Conservation (phyloP, 345 rosid genomes). For the Arabidopsis thaliana region DNA sequence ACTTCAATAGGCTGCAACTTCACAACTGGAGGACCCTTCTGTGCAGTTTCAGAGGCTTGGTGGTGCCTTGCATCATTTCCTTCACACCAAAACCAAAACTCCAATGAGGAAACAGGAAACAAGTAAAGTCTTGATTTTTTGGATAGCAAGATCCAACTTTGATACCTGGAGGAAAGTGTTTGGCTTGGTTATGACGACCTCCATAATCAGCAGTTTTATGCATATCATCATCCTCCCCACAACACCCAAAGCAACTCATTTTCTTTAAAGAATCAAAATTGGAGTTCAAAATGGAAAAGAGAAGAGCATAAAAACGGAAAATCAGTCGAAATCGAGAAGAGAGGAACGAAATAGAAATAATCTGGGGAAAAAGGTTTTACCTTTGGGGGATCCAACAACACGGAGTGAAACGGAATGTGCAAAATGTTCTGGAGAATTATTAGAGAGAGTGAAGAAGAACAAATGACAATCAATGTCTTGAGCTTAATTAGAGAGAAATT, state of each 20-base stretch:
- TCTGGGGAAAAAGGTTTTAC: too few species aligned
- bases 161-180: constrained; percentile 69
- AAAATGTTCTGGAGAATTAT: too few species aligned
- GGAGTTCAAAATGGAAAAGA: not conserved
- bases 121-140: not conserved
- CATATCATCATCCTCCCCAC: constrained; percentile 69
- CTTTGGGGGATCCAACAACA: too few species aligned
- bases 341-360: too few species aligned
- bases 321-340: too few species aligned
- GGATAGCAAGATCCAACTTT: not conserved
- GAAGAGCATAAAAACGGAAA: too few species aligned
- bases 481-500: too few species aligned
- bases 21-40: constrained; percentile 58
- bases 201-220: constrained; percentile 72
- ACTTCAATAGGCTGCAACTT: constrained; percentile 80
- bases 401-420: too few species aligned
- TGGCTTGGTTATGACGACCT: constrained; percentile 60
- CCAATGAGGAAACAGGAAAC: not conserved
- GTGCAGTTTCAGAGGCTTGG: constrained; percentile 57
- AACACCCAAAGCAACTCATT: constrained; percentile 91
- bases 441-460: too few species aligned
- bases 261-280: constrained; percentile 12
- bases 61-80: constrained; percentile 57
- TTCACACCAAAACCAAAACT: constrained; percentile 19
- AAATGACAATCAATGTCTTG: too few species aligned